Percentiles rank a stretch among this genome's conserved stretches.
Evolutionary conservation across 2,329 filamentous ascomycete species (phyloP).

Genomic region (Cadophora malorum): DNA sequence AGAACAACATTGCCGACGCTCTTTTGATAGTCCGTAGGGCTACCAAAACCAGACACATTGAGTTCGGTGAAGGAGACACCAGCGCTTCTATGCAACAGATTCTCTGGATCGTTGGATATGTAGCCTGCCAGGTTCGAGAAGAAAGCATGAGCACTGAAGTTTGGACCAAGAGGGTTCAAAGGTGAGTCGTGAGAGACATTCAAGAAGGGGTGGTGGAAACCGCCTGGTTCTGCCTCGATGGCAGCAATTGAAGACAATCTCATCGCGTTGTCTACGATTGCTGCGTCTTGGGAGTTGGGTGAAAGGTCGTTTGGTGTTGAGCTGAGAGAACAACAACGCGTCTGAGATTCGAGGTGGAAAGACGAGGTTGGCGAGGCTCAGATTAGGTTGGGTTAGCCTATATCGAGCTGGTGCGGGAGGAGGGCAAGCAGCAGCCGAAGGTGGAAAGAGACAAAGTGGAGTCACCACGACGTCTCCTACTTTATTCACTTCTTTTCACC

Average conservation of each 20-base stretch:
- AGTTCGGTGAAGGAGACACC: constrained; percentile 38
- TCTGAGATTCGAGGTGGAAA: constrained; percentile 6
- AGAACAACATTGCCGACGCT: constrained; percentile 50
- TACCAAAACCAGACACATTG: constrained; percentile 38
- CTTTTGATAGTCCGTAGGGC: constrained; percentile 41
- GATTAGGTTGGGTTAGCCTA: not conserved
- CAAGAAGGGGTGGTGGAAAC: constrained; percentile 31
- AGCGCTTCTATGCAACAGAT: constrained; percentile 29
- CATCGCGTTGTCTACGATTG: not conserved
- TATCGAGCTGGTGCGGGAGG: not conserved
- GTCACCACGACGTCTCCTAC: not conserved
- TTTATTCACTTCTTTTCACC: not conserved
- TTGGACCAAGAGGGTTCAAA: constrained; percentile 56
- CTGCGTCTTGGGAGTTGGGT: not conserved
- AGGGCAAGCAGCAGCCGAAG: not conserved
- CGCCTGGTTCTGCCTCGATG: constrained; percentile 6
- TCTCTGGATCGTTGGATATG: constrained; percentile 53
- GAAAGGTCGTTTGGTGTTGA: not conserved
- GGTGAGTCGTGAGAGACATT: constrained; percentile 27
- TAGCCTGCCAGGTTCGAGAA: constrained; percentile 31
- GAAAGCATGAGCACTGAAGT: constrained; percentile 62
- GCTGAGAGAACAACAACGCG: constrained; percentile 4
- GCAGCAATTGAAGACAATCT: not conserved
- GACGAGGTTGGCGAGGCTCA: not conserved
- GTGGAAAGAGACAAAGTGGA: not conserved